Base-by-base conservation (phyloP, 139 green algal species). In the Chlorella sorokiniana region DNA sequence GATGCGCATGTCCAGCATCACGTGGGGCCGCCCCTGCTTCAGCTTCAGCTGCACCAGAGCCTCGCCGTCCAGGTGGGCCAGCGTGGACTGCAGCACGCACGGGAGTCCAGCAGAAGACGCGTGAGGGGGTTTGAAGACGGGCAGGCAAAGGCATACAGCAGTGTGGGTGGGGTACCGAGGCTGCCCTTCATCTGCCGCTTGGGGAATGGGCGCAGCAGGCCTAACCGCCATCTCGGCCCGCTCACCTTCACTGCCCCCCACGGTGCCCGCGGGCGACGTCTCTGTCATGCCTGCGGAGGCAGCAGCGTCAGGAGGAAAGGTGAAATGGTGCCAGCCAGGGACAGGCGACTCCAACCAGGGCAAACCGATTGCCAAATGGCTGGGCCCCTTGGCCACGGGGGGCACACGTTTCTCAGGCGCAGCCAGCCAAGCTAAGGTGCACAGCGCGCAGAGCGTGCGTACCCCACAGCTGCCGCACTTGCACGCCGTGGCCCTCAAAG, bases 261-360 rank as follows among this genome's bases (percentile, higher is more conserved):
- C 27, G 1, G 85, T 93, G 45, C 91, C 91, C 35, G 93, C 79
- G 9, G 93, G 93, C 0, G 67, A 86, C 25, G 93, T 67, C 85
- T 97, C 93, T 0, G 93, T 96, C 93, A 96, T 97, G 54, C 93
- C n/a, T n/a, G n/a, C 92, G 88, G 77, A 83, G 78, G 88, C 81
- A 37, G 42, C n/a, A 25, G 14, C 16, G n/a, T n/a, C n/a, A n/a
- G n/a, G n/a, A n/a, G n/a, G n/a, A n/a, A n/a, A n/a, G n/a, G n/a
- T n/a, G n/a, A n/a, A n/a, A n/a, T n/a, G n/a, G n/a, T n/a, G n/a
- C n/a, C n/a, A n/a, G n/a, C n/a, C n/a, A n/a, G n/a, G n/a, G n/a
- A n/a, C n/a, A n/a, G n/a, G n/a, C n/a, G n/a, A n/a, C n/a, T n/a
- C n/a, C n/a, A n/a, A n/a, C n/a, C n/a, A n/a, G n/a, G n/a, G n/a